phyloP scores from a whole-genome alignment of 257 asterid species.

The Mentha longifolia region DNA sequence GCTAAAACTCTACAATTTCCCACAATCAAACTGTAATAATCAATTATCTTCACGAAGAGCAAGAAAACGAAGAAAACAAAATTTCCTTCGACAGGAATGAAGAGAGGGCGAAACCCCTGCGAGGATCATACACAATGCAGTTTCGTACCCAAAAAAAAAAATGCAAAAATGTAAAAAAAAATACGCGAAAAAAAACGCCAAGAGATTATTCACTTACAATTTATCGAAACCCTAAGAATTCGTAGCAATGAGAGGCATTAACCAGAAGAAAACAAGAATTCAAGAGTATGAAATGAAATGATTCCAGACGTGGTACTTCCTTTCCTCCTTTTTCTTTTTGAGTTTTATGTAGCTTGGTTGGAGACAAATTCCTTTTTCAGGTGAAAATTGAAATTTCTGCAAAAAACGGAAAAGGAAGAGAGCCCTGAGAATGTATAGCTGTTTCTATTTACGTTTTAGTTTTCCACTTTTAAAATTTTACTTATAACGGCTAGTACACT shows the following conservation, averaged over 20 bases:
- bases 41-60: constrained; percentile 5
- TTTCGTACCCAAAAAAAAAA: background rate
- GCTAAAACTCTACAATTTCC: background rate
- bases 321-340: background rate
- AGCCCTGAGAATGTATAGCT: constrained; percentile 24
- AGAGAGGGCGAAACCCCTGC: background rate
- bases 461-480: background rate
- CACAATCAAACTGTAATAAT: background rate
- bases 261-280: constrained; percentile 25
- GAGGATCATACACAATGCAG: constrained; percentile 1
- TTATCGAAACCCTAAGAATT: constrained; percentile 28
- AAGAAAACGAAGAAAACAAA: constrained; percentile 18
- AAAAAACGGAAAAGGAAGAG: constrained; percentile 32
- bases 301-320: background rate
- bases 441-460: background rate
- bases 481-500: constrained; percentile 62
- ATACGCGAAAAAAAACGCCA: background rate
- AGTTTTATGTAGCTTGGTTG: background rate
- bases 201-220: constrained; percentile 33
- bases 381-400: constrained; percentile 15
- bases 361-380: constrained; percentile 19
- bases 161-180: constrained; percentile 17
- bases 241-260: constrained; percentile 32
- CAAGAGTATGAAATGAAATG: constrained; percentile 19
- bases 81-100: background rate